These are phyloP conservation scores for Dispira parvispora DNA, from an alignment of 192 early-diverging fungal species.

Conservation along the genomic window DNA sequence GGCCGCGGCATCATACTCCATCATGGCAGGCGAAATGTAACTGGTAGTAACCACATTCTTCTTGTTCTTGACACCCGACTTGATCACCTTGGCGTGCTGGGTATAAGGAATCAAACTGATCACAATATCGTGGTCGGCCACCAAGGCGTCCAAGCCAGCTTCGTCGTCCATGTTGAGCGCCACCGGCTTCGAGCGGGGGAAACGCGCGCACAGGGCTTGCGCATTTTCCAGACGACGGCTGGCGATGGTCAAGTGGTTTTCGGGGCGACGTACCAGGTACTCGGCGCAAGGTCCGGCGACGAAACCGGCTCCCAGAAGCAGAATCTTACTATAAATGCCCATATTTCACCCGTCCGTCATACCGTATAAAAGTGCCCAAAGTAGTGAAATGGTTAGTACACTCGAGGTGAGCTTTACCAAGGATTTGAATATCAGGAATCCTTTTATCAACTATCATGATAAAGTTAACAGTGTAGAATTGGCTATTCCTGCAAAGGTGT, in stretches of 20 bases:
- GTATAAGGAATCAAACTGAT: conserved; percentile 56
- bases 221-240: conserved; percentile 61
- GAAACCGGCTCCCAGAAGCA: conserved; percentile 93
- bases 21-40: conserved; percentile 93
- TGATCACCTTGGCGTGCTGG: conserved; percentile 47
- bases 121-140: conserved; percentile 66
- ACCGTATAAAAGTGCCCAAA: no score
- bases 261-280: conserved; percentile 75
- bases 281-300: conserved; percentile 90
- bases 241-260: conserved; percentile 84
- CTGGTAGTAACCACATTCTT: conserved; percentile 93
- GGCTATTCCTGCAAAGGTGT: no score
- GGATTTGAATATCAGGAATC: no score
- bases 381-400: no score
- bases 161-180: neutral
- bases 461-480: no score
- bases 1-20: conserved; percentile 67
- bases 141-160: conserved; percentile 23
- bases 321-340: conserved; percentile 44
- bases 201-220: conserved; percentile 38
- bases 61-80: conserved; percentile 55
- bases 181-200: neutral
- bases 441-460: no score
- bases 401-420: no score
- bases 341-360: no score